Percentiles rank a stretch among this genome's conserved stretches.
These are phyloP conservation scores for Toxoplasma gondii DNA, from an alignment of 169 alveolate genomes.

Conservation along the genomic window DNA sequence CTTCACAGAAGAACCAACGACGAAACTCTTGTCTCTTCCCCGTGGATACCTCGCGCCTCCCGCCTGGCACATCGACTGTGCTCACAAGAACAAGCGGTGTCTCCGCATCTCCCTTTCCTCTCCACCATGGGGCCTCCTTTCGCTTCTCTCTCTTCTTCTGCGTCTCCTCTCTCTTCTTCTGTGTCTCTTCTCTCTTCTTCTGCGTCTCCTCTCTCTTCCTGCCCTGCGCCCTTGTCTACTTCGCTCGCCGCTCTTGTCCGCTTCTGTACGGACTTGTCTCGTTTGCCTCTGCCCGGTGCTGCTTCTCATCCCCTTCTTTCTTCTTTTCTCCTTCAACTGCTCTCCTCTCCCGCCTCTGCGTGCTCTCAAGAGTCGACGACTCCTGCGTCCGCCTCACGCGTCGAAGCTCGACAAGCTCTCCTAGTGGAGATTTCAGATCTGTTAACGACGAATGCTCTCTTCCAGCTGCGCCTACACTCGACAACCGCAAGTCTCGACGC, in stretches of 20 bases:
- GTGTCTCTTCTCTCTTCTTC: background rate
- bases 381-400: background rate
- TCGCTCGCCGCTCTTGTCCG: background rate
- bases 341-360: background rate
- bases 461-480: background rate
- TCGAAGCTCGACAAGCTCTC: background rate
- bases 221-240: background rate
- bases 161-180: background rate
- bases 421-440: background rate
- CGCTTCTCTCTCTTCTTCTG: background rate
- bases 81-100: too few relatives aligned
- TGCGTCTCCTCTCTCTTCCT: too few relatives aligned
- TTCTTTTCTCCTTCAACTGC: background rate
- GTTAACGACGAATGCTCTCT: background rate
- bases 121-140: too few relatives aligned
- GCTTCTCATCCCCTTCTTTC: background rate
- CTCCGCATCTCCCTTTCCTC: too few relatives aligned
- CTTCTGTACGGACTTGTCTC: background rate
- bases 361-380: background rate
- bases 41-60: too few relatives aligned
- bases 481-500: background rate
- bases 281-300: background rate
- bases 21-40: too few relatives aligned
- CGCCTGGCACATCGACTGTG: too few relatives aligned
- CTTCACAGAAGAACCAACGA: too few relatives aligned